Conservation (phyloP, 352 stramenopile genomes). For the Phytophthora citricola region DNA sequence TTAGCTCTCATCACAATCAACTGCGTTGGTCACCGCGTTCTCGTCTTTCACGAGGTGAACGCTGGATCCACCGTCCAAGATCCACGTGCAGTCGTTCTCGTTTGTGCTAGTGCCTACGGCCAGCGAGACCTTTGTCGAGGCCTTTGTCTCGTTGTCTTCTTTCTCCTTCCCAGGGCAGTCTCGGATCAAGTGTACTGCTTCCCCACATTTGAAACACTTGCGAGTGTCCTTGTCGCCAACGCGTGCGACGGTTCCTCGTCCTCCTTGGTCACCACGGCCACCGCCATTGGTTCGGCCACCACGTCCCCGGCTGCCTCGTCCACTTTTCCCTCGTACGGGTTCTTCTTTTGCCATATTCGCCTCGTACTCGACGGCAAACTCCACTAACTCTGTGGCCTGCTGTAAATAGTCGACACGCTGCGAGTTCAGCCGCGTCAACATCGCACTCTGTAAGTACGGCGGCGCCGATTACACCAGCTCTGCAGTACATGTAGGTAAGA, state of each 20-base stretch:
- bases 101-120: not conserved
- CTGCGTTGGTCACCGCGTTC: too few relatives aligned
- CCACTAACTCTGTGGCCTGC: slow-evolving; percentile 4
- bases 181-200: not conserved
- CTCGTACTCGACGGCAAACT: slow-evolving; percentile 6
- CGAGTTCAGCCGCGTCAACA: slow-evolving; percentile 10
- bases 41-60: too few relatives aligned
- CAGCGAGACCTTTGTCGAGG: not conserved
- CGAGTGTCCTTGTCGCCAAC: not conserved
- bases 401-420: slow-evolving; percentile 4
- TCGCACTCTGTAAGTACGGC: not conserved
- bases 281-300: not conserved
- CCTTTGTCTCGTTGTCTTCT: not conserved
- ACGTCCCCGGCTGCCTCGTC: not conserved
- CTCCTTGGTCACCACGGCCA: not conserved
- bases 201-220: not conserved
- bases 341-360: slow-evolving; percentile 3
- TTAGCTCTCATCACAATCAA: too few relatives aligned
- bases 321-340: not conserved
- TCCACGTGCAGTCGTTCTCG: too few relatives aligned
- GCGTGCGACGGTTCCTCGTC: not conserved
- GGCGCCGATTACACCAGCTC: slow-evolving; percentile 8
- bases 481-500: slow-evolving; percentile 6
- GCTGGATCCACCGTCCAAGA: too few relatives aligned
- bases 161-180: not conserved